These are phyloP conservation scores for Ogataea populi-albae DNA, from an alignment of 805 yeast species.

Conservation along the genomic window DNA sequence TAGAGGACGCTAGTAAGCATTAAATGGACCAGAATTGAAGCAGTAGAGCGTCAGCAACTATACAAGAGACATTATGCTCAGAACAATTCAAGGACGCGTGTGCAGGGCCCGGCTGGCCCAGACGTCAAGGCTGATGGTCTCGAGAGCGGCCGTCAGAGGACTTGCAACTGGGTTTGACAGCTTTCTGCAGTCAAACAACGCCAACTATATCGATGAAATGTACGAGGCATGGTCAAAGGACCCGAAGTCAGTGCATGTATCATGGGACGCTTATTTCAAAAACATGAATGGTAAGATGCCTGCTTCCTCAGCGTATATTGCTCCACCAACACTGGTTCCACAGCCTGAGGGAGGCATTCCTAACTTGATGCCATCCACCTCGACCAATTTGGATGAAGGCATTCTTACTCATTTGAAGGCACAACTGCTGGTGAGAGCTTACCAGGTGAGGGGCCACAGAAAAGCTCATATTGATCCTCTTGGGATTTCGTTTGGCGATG, in stretches of 20 bases:
- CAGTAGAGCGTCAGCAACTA: too few relatives aligned
- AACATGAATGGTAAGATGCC: conserved; percentile 72
- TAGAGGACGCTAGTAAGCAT: too few relatives aligned
- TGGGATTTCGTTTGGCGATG: conserved; percentile 81
- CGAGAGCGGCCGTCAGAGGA: conserved; percentile 13
- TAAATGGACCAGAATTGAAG: too few relatives aligned
- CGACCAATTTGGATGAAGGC: conserved; percentile 57
- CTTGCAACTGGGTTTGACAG: conserved; percentile 55
- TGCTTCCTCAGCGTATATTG: conserved; percentile 71
- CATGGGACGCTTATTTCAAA: conserved; percentile 97
- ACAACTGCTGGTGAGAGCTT: conserved; percentile 95
- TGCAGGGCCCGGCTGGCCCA: conserved; percentile 24
- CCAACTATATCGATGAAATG: conserved; percentile 96
- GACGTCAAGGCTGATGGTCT: conserved; percentile 6
- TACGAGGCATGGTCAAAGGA: conserved; percentile 90
- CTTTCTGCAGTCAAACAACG: conserved; percentile 79
- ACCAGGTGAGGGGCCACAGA: conserved; percentile 97
- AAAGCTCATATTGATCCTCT: conserved; percentile 96
- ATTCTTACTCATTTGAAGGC: conserved; percentile 89
- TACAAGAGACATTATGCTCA: conserved; percentile 22
- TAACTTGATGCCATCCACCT: conserved; percentile 51
- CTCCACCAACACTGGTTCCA: conserved; percentile 91
- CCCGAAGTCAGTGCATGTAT: conserved; percentile 86
- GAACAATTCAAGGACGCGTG: conserved; percentile 25
- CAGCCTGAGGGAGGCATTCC: conserved; percentile 76